A percentile compares a stretch with the other conserved stretches of the same genome.
Evolutionary conservation across 2,329 filamentous ascomycete genomes (phyloP).

Genomic region (Didymella pinodella): DNA sequence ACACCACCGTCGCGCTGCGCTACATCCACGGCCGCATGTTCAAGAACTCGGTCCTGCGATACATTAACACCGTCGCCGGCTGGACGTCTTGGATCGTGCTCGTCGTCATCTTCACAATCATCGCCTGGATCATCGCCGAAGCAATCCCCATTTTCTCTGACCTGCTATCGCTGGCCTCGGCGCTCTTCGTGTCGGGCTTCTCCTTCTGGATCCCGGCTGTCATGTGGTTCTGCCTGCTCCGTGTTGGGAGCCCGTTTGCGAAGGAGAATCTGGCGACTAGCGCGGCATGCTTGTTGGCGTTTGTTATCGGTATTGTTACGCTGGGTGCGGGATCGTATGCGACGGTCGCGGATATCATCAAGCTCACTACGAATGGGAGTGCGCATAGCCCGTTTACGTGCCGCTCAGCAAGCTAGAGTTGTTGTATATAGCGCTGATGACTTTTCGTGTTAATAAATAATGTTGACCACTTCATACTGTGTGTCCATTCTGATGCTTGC

Average conservation of each 20-base stretch:
- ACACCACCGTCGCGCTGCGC: conserved; percentile 26
- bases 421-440: background rate
- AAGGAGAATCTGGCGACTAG: conserved; percentile 19
- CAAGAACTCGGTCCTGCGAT: conserved; percentile 23
- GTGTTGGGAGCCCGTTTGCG: conserved; percentile 16
- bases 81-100: conserved; percentile 24
- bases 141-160: conserved; percentile 27
- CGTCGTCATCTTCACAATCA: conserved; percentile 25
- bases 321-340: conserved; percentile 23
- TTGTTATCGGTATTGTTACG: conserved; percentile 21
- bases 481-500: background rate
- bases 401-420: conserved; percentile 11
- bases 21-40: conserved; percentile 29
- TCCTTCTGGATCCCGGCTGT: conserved; percentile 26
- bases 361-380: conserved; percentile 15
- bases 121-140: conserved; percentile 27
- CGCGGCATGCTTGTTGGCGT: conserved; percentile 20
- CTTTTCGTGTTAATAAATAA: conserved; percentile 2
- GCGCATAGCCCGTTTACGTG: conserved; percentile 26
- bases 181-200: conserved; percentile 25
- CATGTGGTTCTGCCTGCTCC: conserved; percentile 24
- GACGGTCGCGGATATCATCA: conserved; percentile 26
- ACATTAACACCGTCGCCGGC: conserved; percentile 24
- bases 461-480: background rate
- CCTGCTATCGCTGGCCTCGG: conserved; percentile 23